phyloP scores from a whole-genome alignment of 2,329 filamentous ascomycete genomes.

The Lecanicillium sp. region DNA sequence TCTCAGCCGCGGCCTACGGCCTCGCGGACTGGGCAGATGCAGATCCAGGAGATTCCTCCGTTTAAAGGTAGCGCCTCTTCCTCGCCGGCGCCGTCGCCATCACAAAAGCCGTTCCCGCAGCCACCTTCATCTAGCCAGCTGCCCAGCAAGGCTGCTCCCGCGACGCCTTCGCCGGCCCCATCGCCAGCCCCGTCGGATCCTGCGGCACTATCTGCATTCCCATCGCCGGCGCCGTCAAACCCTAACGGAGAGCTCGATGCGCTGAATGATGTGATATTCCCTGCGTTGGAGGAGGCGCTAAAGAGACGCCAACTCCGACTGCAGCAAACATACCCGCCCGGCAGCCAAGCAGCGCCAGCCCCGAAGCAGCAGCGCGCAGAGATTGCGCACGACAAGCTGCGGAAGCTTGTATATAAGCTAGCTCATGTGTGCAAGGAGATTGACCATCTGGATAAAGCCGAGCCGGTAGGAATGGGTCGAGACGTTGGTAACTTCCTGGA shows the following conservation, averaged over 20 bases:
- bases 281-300: slow-evolving; percentile 83
- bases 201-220: slow-evolving; percentile 41
- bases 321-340: slow-evolving; percentile 40
- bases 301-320: slow-evolving; percentile 64
- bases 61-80: slow-evolving; percentile 34
- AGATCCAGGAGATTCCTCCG: slow-evolving; percentile 46
- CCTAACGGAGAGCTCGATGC: slow-evolving; percentile 70
- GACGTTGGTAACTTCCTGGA: slow-evolving; percentile 86
- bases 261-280: slow-evolving; percentile 83
- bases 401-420: slow-evolving; percentile 73
- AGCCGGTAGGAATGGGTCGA: slow-evolving; percentile 88
- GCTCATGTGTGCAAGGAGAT: slow-evolving; percentile 81
- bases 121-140: neutral
- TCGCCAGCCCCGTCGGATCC: slow-evolving; percentile 22
- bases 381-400: slow-evolving; percentile 71
- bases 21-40: slow-evolving; percentile 32
- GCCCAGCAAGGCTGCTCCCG: slow-evolving; percentile 7
- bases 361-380: slow-evolving; percentile 61
- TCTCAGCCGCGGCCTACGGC: slow-evolving; percentile 21
- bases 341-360: slow-evolving; percentile 30
- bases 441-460: slow-evolving; percentile 76
- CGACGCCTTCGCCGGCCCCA: slow-evolving; percentile 20
- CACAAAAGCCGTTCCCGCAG: slow-evolving; percentile 16
- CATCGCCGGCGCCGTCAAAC: slow-evolving; percentile 46
- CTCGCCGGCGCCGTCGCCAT: slow-evolving; percentile 20